Conservation (phyloP, 495 filamentous ascomycete species). For the Pyrenula aspistea region DNA sequence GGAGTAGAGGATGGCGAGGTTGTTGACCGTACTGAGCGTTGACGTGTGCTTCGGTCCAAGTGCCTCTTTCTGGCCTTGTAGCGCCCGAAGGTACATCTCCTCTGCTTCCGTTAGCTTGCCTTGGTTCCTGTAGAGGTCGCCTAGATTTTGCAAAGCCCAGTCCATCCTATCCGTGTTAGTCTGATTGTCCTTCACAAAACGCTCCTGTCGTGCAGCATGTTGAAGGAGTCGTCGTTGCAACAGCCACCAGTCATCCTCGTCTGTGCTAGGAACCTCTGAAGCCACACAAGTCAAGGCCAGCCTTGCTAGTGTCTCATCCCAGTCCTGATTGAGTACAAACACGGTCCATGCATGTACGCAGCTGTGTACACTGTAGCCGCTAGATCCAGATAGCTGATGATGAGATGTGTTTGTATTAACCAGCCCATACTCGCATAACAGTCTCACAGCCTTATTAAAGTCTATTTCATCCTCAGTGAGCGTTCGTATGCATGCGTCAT, state of each 20-base stretch:
- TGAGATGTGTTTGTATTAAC: constrained; percentile 12
- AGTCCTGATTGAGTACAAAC: constrained; percentile 17
- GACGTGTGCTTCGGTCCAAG: constrained; percentile 22
- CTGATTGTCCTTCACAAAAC: neutral
- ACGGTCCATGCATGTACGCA: constrained; percentile 28
- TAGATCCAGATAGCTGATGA: constrained; percentile 9
- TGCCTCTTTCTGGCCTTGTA: constrained; percentile 19
- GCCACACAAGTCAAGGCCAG: constrained; percentile 13
- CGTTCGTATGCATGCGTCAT: constrained; percentile 7
- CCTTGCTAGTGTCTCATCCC: constrained; percentile 12
- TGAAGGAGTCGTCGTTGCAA: constrained; percentile 23
- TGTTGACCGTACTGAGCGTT: constrained; percentile 22
- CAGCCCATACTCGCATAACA: constrained; percentile 16
- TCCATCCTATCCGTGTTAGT: neutral
- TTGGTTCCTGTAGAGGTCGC: constrained; percentile 7
- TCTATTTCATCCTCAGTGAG: constrained; percentile 10
- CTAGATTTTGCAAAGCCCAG: constrained; percentile 8
- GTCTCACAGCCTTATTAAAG: constrained; percentile 10
- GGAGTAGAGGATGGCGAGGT: constrained; percentile 13
- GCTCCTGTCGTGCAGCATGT: constrained; percentile 17
- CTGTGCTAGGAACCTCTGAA: constrained; percentile 9
- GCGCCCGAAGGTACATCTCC: constrained; percentile 20
- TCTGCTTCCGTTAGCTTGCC: constrained; percentile 17
- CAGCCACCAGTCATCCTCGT: constrained; percentile 13
- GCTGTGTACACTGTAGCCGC: constrained; percentile 24